Percentiles rank a stretch among this genome's conserved stretches.
Evolutionary conservation across 2,329 filamentous ascomycete species (phyloP).

Genomic region (Trichoderma pleuroti): DNA sequence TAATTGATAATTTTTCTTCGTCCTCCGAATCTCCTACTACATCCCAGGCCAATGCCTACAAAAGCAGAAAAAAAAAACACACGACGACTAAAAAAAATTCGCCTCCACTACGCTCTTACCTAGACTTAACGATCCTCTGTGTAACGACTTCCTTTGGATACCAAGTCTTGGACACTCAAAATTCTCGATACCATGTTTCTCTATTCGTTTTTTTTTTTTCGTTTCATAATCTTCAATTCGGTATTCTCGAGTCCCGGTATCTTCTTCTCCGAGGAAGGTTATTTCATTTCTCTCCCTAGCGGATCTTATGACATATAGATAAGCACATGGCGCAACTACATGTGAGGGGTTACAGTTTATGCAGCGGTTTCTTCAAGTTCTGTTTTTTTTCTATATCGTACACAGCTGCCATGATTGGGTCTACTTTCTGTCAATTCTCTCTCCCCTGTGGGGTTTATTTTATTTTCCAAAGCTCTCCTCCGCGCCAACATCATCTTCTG

Average conservation of each 20-base stretch:
- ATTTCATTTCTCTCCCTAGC: conserved; percentile 16
- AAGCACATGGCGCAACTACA: conserved; percentile 9
- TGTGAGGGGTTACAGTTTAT: conserved; percentile 23
- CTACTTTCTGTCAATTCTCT: neutral
- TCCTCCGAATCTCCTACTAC: neutral
- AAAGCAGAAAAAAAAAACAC: conserved; percentile 1
- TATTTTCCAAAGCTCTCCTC: neutral
- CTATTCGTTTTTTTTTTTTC: neutral
- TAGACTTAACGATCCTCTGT: conserved; percentile 18
- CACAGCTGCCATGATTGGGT: conserved; percentile 11
- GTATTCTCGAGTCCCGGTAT: conserved; percentile 13
- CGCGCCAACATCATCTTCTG: neutral
- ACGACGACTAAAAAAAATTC: conserved; percentile 6
- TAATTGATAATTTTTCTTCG: neutral
- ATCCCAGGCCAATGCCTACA: neutral
- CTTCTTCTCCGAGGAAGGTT: conserved; percentile 3
- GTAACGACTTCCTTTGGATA: conserved; percentile 21
- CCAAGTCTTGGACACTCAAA: conserved; percentile 14
- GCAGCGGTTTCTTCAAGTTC: conserved; percentile 24
- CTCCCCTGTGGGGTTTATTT: neutral
- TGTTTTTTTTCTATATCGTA: neutral
- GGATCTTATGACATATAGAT: conserved; percentile 15
- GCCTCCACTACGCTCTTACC: conserved; percentile 2
- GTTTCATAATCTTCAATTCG: conserved; percentile 16
- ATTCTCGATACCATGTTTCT: conserved; percentile 19